phyloP scores from a whole-genome alignment of 23 red algal genomes.

The Gracilaria domingensis region DNA sequence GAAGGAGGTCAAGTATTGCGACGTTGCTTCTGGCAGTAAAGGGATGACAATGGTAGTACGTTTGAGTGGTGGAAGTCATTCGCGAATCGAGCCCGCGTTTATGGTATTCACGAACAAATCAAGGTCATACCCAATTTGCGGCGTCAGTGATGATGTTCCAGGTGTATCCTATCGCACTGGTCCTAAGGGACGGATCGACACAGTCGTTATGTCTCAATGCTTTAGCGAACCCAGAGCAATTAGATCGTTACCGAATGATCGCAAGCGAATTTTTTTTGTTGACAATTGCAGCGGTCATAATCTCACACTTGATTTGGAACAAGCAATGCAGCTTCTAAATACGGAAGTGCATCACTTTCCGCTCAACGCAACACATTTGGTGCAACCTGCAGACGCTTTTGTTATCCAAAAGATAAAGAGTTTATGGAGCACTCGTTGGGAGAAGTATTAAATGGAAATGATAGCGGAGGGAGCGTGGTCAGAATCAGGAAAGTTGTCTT shows the following conservation, averaged over 20 bases:
- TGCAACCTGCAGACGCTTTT: conserved; percentile 25
- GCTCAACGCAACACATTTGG: neutral
- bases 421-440: conserved; percentile 8
- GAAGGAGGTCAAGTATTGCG: neutral
- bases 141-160: neutral
- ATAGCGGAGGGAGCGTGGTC: neutral
- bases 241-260: neutral
- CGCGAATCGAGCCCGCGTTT: neutral
- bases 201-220: neutral
- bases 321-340: neutral
- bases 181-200: conserved; percentile 30
- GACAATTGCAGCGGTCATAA: neutral
- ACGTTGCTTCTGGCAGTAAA: neutral
- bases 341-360: neutral
- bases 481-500: too few species aligned
- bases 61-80: neutral
- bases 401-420: conserved; percentile 25
- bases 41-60: neutral
- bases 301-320: neutral
- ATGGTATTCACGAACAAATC: too few species aligned
- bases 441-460: neutral
- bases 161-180: neutral
- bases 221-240: neutral
- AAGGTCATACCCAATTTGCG: too few species aligned
- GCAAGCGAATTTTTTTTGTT: neutral